Evolutionary conservation across 2,329 filamentous ascomycete species (phyloP), one percentile per base, ranked within the genome.

Genomic region (Ophiocordyceps australis): DNA sequence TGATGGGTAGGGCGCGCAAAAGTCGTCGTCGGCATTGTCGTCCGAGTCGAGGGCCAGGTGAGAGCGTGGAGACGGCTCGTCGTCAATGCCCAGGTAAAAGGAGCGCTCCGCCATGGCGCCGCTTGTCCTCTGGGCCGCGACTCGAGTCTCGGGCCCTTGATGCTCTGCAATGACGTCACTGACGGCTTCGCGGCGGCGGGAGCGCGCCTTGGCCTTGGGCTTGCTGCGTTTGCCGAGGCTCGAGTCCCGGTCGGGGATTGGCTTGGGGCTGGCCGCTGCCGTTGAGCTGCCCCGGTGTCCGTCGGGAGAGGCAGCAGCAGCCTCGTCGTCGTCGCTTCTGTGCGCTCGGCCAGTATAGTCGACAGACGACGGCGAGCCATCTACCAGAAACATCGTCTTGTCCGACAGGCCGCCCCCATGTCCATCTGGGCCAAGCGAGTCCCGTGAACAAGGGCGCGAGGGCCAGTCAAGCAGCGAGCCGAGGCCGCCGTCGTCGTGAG

Each of bases 1-100:
- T 2, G 73, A 62, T 0, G 77, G 76, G 12, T 69, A 76, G 2
- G 77, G 76, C 0, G 77, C 77, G n/a, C n/a, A n/a, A n/a, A n/a
- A n/a, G n/a, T n/a, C n/a, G n/a, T n/a, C n/a, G n/a, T n/a, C n/a
- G n/a, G n/a, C n/a, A 10, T 70, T 71, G 12, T 79, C 73, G 14
- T 77, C 66, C 3, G 7, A 19, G 17, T 7, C 17, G 17, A 10
- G 17, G 7, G 17, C 17, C n/a, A n/a, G n/a, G n/a, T n/a, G n/a
- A n/a, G n/a, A n/a, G n/a, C n/a, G n/a, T n/a, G n/a, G n/a, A 10
- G 17, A 10, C 17, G 17, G 17, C 7, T 54, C 43, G 12, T 54
- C 47, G 7, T 48, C 40, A n/a, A 27, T 20, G 14, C 45, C 38
- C 7, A 42, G 35, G 22, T 43, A 40, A 14, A 39, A 39, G 35